Conservation (phyloP, 2,329 filamentous ascomycete genomes). For the Neonectria coccinea region DNA sequence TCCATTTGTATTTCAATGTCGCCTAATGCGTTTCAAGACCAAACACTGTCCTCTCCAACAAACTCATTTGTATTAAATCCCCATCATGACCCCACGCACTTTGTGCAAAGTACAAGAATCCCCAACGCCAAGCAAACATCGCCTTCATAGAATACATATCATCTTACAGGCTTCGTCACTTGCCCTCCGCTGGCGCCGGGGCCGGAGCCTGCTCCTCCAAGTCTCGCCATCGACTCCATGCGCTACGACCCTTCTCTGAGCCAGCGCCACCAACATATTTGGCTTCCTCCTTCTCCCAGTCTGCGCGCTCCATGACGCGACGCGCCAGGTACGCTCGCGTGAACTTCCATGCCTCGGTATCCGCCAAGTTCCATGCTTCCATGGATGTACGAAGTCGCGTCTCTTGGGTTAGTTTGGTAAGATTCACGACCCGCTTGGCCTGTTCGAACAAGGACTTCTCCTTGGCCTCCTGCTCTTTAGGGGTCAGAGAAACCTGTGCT, state of each 20-base stretch:
- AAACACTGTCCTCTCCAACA: not conserved
- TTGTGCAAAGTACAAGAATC: not conserved
- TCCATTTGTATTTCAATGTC: not conserved
- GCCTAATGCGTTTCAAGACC: not conserved
- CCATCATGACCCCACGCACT: slow-evolving; percentile 7
- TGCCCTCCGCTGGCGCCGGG: not conserved
- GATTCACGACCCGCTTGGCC: slow-evolving; percentile 62
- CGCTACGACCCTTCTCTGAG: slow-evolving; percentile 56
- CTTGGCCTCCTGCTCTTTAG: slow-evolving; percentile 63
- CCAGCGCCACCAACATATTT: slow-evolving; percentile 73
- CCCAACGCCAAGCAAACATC: slow-evolving; percentile 13
- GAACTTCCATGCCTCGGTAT: slow-evolving; percentile 84
- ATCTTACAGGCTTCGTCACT: not conserved
- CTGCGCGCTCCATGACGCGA: slow-evolving; percentile 69
- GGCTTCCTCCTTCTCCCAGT: slow-evolving; percentile 78
- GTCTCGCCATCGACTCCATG: slow-evolving; percentile 54
- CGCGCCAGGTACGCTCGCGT: slow-evolving; percentile 75
- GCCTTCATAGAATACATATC: not conserved
- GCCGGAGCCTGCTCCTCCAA: slow-evolving; percentile 26
- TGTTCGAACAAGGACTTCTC: slow-evolving; percentile 66
- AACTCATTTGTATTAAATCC: not conserved
- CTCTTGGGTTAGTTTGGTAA: slow-evolving; percentile 58
- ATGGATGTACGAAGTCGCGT: slow-evolving; percentile 64
- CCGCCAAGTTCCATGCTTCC: slow-evolving; percentile 77
- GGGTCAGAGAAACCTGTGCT: slow-evolving; percentile 54